phyloP scores from a whole-genome alignment of 176 grass and related monocot genomes.

The Oryza coarctata region DNA sequence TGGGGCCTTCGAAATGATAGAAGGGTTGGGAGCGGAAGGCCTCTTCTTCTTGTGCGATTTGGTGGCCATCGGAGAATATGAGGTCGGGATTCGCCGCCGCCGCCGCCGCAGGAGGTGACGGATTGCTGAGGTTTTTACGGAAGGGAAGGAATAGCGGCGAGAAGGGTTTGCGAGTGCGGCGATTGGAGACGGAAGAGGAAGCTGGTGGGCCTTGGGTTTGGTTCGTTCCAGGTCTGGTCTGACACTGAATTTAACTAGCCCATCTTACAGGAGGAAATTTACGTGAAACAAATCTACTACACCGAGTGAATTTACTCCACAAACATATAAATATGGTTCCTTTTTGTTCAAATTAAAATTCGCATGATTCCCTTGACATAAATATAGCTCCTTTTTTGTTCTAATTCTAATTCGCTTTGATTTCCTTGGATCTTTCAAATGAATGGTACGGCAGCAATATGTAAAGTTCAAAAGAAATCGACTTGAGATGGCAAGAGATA shows the following conservation, averaged over 20 bases:
- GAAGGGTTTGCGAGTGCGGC: constrained; percentile 24
- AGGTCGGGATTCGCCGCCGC: not conserved
- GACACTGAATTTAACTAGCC: not conserved
- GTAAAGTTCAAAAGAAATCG: not conserved
- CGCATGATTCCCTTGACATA: too few species aligned
- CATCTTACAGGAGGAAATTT: not conserved
- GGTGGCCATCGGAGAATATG: constrained; percentile 31
- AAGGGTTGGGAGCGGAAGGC: not conserved
- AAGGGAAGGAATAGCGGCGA: not conserved
- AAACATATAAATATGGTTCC: too few species aligned
- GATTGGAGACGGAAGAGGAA: not conserved
- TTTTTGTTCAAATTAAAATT: too few species aligned
- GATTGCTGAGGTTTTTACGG: not conserved
- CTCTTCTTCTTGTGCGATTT: constrained; percentile 38
- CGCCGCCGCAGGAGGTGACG: not conserved
- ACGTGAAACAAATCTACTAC: too few species aligned
- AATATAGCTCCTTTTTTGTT: too few species aligned
- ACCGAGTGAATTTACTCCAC: too few species aligned
- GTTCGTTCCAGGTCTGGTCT: not conserved
- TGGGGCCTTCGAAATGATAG: not conserved
- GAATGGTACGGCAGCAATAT: not conserved
- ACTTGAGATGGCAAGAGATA: not conserved
- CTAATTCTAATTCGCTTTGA: too few species aligned
- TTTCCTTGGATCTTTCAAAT: not conserved
- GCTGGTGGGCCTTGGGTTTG: not conserved